These are phyloP conservation scores for Sclerotinia borealis DNA, from an alignment of 2,329 filamentous ascomycete genomes.

Conservation along the genomic window DNA sequence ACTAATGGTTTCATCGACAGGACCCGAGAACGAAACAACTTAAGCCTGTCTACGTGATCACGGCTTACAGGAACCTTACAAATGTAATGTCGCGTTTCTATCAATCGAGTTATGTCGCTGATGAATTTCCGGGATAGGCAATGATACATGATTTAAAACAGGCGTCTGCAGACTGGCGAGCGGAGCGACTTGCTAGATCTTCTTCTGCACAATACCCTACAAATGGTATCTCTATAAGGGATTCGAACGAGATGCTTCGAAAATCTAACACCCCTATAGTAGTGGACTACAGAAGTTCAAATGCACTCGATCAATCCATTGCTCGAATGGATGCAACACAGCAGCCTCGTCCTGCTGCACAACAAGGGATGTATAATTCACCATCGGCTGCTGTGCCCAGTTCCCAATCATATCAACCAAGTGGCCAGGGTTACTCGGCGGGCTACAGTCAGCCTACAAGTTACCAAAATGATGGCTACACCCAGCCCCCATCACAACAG, in stretches of 20 bases:
- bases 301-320: constrained; percentile 32
- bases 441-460: constrained; percentile 16
- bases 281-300: constrained; percentile 30
- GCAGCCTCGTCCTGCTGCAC: constrained; percentile 15
- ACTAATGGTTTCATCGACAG: constrained; percentile 31
- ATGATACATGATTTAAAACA: constrained; percentile 50
- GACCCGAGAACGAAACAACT: constrained; percentile 52
- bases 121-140: constrained; percentile 35
- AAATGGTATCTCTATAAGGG: constrained; percentile 33
- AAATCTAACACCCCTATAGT: constrained; percentile 34
- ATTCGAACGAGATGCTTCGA: constrained; percentile 30
- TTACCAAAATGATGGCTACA: constrained; percentile 24
- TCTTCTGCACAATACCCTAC: constrained; percentile 26
- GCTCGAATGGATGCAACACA: constrained; percentile 33
- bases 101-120: constrained; percentile 15
- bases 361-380: constrained; percentile 21
- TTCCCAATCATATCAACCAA: constrained; percentile 13
- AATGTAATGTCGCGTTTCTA: constrained; percentile 46
- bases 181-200: constrained; percentile 28
- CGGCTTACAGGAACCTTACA: constrained; percentile 71
- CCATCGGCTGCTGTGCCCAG: constrained; percentile 15
- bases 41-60: constrained; percentile 70
- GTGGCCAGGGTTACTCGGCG: constrained; percentile 24
- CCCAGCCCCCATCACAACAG: constrained; percentile 12
- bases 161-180: constrained; percentile 46